Evolutionary conservation across 805 yeast species (phyloP).

Genomic region (Lipomyces anomalus): DNA sequence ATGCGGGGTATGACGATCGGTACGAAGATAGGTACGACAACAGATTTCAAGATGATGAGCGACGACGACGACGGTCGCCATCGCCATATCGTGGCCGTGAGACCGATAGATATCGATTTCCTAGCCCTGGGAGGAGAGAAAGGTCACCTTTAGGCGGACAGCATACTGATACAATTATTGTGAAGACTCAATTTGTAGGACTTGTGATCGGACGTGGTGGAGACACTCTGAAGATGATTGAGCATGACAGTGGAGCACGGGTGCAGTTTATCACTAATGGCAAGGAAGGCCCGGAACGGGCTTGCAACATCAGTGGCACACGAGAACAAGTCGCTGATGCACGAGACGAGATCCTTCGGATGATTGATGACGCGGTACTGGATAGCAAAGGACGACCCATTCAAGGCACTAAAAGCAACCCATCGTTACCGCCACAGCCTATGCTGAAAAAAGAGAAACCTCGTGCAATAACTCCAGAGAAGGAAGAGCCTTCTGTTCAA

Average conservation of each 20-base stretch:
- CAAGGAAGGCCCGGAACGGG: slow-evolving; percentile 24
- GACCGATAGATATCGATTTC: slow-evolving; percentile 13
- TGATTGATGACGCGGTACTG: slow-evolving; percentile 18
- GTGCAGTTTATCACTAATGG: slow-evolving; percentile 26
- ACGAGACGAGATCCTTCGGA: slow-evolving; percentile 8
- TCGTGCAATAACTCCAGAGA: not conserved
- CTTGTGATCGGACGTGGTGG: slow-evolving; percentile 27
- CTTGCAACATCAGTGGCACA: slow-evolving; percentile 21
- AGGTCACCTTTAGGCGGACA: slow-evolving; percentile 24
- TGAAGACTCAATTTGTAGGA: slow-evolving; percentile 23
- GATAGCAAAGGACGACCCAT: slow-evolving; percentile 18
- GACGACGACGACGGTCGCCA: slow-evolving; percentile 7
- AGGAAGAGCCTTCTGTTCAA: not conserved
- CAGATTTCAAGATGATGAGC: not conserved
- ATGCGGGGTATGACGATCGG: not conserved
- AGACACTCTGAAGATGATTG: slow-evolving; percentile 24
- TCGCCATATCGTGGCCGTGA: slow-evolving; percentile 18
- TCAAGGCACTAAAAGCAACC: no score
- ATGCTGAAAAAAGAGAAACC: slow-evolving; percentile 2
- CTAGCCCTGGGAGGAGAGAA: slow-evolving; percentile 19
- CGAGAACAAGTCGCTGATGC: slow-evolving; percentile 13
- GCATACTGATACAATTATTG: slow-evolving; percentile 14
- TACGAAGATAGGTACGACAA: not conserved
- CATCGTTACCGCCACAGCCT: no score
- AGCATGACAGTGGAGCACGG: slow-evolving; percentile 22